These are phyloP conservation scores for Thuidium tamariscinum DNA, from an alignment of 225 moss, liverwort and hornwort genomes.

Conservation along the genomic window DNA sequence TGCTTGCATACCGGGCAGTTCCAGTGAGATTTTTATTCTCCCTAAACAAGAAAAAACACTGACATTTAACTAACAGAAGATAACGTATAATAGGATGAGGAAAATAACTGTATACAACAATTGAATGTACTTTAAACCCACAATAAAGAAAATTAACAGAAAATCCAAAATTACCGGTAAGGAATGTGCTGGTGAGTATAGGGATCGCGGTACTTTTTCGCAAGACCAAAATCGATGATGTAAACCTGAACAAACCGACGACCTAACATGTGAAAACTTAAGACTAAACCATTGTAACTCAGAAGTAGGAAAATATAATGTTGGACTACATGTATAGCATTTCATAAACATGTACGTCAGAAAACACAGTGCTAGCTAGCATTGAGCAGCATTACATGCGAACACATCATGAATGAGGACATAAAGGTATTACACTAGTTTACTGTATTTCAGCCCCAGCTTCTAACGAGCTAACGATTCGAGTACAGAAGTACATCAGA, in stretches of 20 bases:
- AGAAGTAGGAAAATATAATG: background rate
- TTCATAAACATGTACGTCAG: background rate
- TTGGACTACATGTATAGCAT: background rate
- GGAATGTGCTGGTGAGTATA: slow-evolving; percentile 28
- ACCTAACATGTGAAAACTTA: background rate
- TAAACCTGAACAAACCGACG: slow-evolving; percentile 12
- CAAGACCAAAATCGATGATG: slow-evolving; percentile 45
- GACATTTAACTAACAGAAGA: background rate
- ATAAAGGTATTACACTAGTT: background rate
- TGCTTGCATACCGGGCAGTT: slow-evolving; percentile 41
- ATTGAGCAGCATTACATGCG: background rate
- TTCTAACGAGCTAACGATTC: background rate
- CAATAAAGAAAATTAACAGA: background rate
- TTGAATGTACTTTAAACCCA: background rate
- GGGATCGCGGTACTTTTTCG: slow-evolving; percentile 38
- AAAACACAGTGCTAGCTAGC: background rate
- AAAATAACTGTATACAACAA: background rate
- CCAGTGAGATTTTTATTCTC: slow-evolving; percentile 91
- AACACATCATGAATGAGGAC: background rate
- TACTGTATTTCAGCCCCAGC: background rate
- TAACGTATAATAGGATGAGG: background rate
- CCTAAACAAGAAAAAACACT: slow-evolving; percentile 11
- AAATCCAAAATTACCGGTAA: slow-evolving; percentile 12
- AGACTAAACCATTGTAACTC: background rate
- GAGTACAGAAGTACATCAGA: background rate